Evolutionary conservation across 176 grass and related monocot genomes (phyloP).

Genomic region (Pharus latifolius): DNA sequence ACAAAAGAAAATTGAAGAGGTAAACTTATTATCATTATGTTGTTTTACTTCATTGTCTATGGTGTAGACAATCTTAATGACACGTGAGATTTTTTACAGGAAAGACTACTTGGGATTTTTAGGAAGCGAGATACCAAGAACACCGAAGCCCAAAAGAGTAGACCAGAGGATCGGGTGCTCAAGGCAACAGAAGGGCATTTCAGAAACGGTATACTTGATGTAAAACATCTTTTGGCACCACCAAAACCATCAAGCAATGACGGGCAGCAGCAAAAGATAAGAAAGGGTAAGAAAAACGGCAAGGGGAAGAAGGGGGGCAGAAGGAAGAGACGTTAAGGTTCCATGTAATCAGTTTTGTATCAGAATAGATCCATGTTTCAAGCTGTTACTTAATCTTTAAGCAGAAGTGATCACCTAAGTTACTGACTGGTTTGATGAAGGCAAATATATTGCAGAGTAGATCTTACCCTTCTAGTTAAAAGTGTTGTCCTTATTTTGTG

Average conservation of each 20-base stretch:
- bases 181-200: constrained; percentile 75
- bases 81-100: constrained; percentile 35
- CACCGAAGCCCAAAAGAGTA: constrained; percentile 43
- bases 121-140: constrained; percentile 34
- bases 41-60: not conserved
- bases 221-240: constrained; percentile 57
- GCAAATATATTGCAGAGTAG: too few relatives aligned
- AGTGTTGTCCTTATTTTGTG: too few relatives aligned
- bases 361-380: not conserved
- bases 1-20: constrained; percentile 73
- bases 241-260: constrained; percentile 46
- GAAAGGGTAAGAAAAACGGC: constrained; percentile 39
- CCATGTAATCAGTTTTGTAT: not conserved
- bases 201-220: constrained; percentile 83
- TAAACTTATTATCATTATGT: not conserved
- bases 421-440: too few relatives aligned
- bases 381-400: too few relatives aligned
- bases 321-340: constrained; percentile 39
- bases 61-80: not conserved
- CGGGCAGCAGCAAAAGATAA: constrained; percentile 15
- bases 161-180: constrained; percentile 54
- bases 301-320: constrained; percentile 51
- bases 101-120: constrained; percentile 59
- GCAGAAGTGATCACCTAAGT: too few relatives aligned
- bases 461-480: too few relatives aligned